Conservation (phyloP, 352 stramenopile species). For the Globisporangium orthogonon region DNA sequence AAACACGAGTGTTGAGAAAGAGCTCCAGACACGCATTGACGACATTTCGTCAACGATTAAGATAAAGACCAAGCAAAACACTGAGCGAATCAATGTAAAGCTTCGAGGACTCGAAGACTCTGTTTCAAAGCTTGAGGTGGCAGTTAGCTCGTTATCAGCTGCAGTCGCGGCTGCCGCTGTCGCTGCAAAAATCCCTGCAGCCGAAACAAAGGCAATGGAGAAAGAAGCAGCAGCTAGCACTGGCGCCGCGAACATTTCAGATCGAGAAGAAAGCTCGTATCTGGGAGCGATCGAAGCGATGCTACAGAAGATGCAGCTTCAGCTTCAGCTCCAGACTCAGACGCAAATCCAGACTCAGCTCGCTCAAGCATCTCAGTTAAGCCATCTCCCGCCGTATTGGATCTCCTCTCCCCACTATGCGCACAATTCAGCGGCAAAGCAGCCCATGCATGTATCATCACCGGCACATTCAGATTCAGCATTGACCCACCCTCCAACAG, state of each 20-base stretch:
- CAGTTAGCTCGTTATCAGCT: neutral
- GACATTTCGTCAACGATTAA: constrained; percentile 6
- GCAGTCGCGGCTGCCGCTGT: neutral
- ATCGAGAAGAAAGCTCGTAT: constrained; percentile 30
- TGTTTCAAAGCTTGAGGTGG: neutral
- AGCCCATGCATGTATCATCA: neutral
- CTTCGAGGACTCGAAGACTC: constrained; percentile 2
- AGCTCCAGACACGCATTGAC: constrained; percentile 6
- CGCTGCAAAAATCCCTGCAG: neutral
- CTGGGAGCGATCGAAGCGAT: constrained; percentile 42
- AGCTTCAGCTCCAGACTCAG: constrained; percentile 45
- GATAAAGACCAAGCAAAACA: neutral
- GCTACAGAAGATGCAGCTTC: constrained; percentile 60
- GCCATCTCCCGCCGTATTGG: constrained; percentile 6
- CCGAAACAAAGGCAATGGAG: neutral
- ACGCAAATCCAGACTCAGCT: constrained; percentile 21
- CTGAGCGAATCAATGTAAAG: neutral
- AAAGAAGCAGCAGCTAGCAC: neutral
- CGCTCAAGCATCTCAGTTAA: constrained; percentile 1
- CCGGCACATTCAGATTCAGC: neutral
- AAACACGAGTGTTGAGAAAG: constrained; percentile 9
- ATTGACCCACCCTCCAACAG: neutral
- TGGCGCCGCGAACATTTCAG: neutral
- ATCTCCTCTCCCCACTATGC: constrained; percentile 3
- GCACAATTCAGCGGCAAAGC: neutral